These are phyloP conservation scores for Cercospora zeina DNA, from an alignment of 2,329 filamentous ascomycete genomes.

Conservation along the genomic window DNA sequence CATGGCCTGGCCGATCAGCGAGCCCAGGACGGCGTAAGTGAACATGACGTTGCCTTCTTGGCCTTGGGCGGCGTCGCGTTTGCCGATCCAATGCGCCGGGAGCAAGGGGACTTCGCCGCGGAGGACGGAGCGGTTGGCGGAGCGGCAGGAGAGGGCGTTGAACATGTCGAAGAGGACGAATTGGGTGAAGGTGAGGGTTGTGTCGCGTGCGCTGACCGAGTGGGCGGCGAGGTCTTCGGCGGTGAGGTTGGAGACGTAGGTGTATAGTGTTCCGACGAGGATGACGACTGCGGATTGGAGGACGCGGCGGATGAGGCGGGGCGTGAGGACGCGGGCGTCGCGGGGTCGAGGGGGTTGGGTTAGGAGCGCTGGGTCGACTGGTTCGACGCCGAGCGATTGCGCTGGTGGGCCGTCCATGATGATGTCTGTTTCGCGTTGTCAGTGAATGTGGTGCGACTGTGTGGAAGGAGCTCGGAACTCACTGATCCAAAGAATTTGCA, in stretches of 20 bases:
- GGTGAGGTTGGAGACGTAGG: conserved; percentile 90
- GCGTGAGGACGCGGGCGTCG: conserved; percentile 87
- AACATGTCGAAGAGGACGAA: conserved; percentile 99
- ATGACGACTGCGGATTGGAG: conserved; percentile 85
- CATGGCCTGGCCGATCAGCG: conserved; percentile 78
- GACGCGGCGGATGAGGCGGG: conserved; percentile 76
- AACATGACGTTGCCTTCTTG: conserved; percentile 77
- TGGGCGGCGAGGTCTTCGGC: conserved; percentile 60
- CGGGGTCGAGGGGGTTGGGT: conserved; percentile 81
- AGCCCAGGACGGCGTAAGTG: conserved; percentile 89
- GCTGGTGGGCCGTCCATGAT: conserved; percentile 99
- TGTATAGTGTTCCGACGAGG: conserved; percentile 85
- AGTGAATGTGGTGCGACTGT: conserved; percentile 14
- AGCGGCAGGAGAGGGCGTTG: conserved; percentile 91
- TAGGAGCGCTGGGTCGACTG: conserved; percentile 93
- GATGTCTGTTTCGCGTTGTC: conserved; percentile 65
- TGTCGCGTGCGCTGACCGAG: conserved; percentile 85
- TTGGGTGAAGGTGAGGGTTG: conserved; percentile 98
- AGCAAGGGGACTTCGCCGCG: conserved; percentile 64
- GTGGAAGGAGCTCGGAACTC: conserved; percentile 47
- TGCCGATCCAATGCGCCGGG: conserved; percentile 17
- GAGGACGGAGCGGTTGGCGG: conserved; percentile 84
- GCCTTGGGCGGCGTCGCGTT: conserved; percentile 15
- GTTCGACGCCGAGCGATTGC: conserved; percentile 93
- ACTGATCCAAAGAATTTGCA: conserved; percentile 99